Evolutionary conservation across 495 filamentous ascomycete genomes (phyloP).

Genomic region (Penicillium chermesinum): DNA sequence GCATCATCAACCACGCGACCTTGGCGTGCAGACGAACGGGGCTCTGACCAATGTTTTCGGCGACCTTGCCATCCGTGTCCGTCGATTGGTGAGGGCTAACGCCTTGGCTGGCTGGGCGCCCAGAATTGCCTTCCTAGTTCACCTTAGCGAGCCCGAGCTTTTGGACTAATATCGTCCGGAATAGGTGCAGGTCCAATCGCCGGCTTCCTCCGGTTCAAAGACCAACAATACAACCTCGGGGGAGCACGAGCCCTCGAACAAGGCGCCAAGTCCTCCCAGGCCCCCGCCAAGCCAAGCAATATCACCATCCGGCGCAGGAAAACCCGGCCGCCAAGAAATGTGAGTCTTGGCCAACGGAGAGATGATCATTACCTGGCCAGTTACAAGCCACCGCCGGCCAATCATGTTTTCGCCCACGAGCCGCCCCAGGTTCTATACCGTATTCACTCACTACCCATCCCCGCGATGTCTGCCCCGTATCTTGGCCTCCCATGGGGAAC

Average conservation of each 20-base stretch:
- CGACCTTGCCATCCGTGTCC: not conserved
- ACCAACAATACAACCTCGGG: not conserved
- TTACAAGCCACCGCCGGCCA: not conserved
- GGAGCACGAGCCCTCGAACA: not conserved
- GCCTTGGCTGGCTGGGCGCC: slow-evolving; percentile 1
- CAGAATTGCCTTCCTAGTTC: not conserved
- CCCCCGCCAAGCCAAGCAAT: not conserved
- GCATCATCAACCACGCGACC: not conserved
- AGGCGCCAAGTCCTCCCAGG: not conserved
- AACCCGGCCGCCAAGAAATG: not conserved
- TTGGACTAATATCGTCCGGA: not conserved
- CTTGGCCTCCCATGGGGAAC: not conserved
- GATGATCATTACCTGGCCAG: not conserved
- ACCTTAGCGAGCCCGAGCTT: not conserved
- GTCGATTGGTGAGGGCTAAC: not conserved
- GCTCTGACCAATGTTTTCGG: not conserved
- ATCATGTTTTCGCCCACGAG: not conserved
- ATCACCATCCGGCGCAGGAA: not conserved
- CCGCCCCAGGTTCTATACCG: not conserved
- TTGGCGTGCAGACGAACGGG: too few relatives aligned
- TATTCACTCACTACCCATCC: not conserved
- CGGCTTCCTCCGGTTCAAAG: not conserved
- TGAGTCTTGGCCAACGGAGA: not conserved
- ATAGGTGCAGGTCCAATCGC: too few relatives aligned
- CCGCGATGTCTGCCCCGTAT: not conserved